Conservation (phyloP, 1,284 basidiomycete genomes). For the Leucoagaricus sp. region DNA sequence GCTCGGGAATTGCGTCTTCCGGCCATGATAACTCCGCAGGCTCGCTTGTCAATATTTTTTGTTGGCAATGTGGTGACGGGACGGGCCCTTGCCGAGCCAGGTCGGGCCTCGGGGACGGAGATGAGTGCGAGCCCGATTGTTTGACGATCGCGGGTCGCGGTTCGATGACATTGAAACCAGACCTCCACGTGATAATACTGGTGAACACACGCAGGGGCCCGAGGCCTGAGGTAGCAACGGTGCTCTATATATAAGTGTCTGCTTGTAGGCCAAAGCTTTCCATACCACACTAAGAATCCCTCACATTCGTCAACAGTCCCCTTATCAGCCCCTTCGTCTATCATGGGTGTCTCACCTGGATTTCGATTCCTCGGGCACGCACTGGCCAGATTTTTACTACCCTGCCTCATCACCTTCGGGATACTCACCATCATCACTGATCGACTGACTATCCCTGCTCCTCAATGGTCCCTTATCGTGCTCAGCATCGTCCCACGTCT, state of each 20-base stretch:
- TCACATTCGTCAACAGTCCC: neutral
- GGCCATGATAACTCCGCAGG: neutral
- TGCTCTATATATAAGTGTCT: neutral
- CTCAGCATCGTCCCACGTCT: neutral
- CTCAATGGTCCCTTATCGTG: neutral
- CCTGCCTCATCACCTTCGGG: slow-evolving; percentile 6
- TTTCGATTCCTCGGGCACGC: neutral
- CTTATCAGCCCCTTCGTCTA: neutral
- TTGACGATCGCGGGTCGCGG: too few species aligned
- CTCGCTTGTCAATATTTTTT: too few species aligned
- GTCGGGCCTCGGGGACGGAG: slow-evolving; percentile 5
- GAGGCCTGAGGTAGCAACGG: neutral
- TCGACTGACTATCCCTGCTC: neutral
- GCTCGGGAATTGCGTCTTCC: neutral
- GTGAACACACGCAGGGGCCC: neutral
- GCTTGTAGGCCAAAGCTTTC: neutral
- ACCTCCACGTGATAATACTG: neutral
- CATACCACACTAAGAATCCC: neutral
- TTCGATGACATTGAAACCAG: neutral
- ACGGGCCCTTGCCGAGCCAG: too few species aligned
- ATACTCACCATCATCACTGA: neutral
- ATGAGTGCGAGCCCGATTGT: too few species aligned
- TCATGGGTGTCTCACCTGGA: slow-evolving; percentile 25
- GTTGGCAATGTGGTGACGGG: too few species aligned
- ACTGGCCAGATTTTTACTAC: neutral